Base-by-base conservation (phyloP, 2,329 filamentous ascomycete species). In the Pestalotiopsis sp. region DNA sequence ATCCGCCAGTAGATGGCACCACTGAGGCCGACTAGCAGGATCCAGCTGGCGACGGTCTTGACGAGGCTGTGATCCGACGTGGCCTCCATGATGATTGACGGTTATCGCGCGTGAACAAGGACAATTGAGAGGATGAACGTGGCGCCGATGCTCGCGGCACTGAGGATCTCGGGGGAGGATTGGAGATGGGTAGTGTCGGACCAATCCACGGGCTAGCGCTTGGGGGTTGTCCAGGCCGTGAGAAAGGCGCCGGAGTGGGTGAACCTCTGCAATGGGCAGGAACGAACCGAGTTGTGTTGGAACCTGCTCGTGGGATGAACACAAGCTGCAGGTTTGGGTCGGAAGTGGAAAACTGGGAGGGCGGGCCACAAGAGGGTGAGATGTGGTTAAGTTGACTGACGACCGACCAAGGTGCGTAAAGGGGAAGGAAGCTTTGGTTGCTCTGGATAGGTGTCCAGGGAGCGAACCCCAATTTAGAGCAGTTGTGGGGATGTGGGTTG, bases 31-130 rank as follows among this genome's bases (percentile, higher is more conserved):
- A 79, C 62, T 61, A 82, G 72, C 45, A 77, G 73, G 64, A 74
- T 76, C 76, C 77, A 82, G 68, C 80, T 80, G 70, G 77, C 78
- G 72, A 79, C 75, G 66, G 80, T 81, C 73, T 75, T 78, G 59
- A 73, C 64, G 62, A 73, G 71, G 31, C 75, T 77, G 67, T 73
- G 71, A 67, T 70, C 72, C 36, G 73, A 73, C 45, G 70, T 70
- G 25, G 66, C 66, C 65, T 77, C 75, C 76, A 78, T 78, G 59
- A 75, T 66, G 64, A 49, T 38, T n/a, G 25, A 20, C 5, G 20
- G 7, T 20, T 41, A 14, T n/a, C 62, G 23, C 20, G 57, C 20
- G 57, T 36, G 57, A 59, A 25, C 57, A 23, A 14, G 23, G 23
- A 36, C 23, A 27, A 36, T 59, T 52, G 45, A n/a, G 45, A 52